Evolutionary conservation across 148 eudicot species (phyloP).

Genomic region (Camellia japonica): DNA sequence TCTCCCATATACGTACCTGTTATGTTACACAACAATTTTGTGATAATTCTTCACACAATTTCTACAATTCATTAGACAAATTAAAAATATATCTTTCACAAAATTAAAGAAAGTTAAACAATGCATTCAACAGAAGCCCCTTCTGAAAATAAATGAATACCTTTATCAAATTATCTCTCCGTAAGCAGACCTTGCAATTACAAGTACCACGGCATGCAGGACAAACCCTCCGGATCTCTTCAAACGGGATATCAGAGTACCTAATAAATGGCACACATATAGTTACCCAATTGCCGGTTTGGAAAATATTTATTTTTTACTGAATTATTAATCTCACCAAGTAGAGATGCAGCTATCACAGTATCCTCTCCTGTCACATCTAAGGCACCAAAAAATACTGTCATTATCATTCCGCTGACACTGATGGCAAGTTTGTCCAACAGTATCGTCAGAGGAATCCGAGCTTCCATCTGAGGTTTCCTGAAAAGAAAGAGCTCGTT

Average conservation of each 20-base stretch:
- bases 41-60: not conserved
- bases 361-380: conserved; percentile 90
- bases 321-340: conserved; percentile 52
- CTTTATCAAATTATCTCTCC: conserved; percentile 81
- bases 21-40: conserved; percentile 12
- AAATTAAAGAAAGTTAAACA: not conserved
- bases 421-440: conserved; percentile 81
- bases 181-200: conserved; percentile 79
- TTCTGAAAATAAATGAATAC: conserved; percentile 29
- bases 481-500: conserved; percentile 32
- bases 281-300: conserved; percentile 8
- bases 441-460: conserved; percentile 68
- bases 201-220: conserved; percentile 98
- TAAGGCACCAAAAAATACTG: conserved; percentile 66
- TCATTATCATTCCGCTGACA: conserved; percentile 56
- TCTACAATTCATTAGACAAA: not conserved
- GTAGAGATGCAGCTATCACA: conserved; percentile 76
- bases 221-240: conserved; percentile 72
- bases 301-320: not conserved
- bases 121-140: conserved; percentile 8
- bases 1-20: conserved; percentile 77
- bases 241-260: conserved; percentile 64
- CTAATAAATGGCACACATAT: conserved; percentile 32
- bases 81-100: not conserved
- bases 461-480: conserved; percentile 66